Evolutionary conservation across 1,284 basidiomycete species (phyloP).

Genomic region (Earliella scabrosa): DNA sequence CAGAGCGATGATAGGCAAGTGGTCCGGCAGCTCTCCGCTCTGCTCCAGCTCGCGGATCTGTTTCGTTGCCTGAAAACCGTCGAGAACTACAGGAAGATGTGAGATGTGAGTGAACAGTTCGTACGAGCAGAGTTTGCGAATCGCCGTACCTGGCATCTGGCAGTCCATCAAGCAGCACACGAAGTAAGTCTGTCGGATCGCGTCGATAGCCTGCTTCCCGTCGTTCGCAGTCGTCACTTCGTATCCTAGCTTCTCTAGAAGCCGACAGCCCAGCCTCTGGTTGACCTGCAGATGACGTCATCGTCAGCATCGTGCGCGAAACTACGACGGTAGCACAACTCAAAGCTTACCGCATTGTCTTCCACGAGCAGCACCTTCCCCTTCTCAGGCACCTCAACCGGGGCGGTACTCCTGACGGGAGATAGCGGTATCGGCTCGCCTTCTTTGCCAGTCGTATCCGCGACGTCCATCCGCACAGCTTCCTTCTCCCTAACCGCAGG

Average conservation of each 20-base stretch:
- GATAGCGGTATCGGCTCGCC: background rate
- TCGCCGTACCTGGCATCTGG: slow-evolving; percentile 34
- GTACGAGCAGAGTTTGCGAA: background rate
- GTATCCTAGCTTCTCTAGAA: slow-evolving; percentile 35
- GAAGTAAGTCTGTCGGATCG: slow-evolving; percentile 21
- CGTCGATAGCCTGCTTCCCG: slow-evolving; percentile 33
- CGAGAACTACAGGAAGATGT: slow-evolving; percentile 23
- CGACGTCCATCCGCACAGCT: background rate
- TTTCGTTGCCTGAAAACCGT: slow-evolving; percentile 33
- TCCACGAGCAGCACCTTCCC: slow-evolving; percentile 32
- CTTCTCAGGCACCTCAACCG: background rate
- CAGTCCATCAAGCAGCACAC: slow-evolving; percentile 37
- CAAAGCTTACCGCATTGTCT: slow-evolving; percentile 33
- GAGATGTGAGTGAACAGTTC: background rate
- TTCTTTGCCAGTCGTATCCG: background rate
- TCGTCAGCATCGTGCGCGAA: background rate
- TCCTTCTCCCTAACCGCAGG: slow-evolving; percentile 12
- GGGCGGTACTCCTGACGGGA: background rate
- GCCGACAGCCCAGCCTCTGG: slow-evolving; percentile 32
- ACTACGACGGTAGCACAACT: too few species aligned
- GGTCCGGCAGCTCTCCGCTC: slow-evolving; percentile 29
- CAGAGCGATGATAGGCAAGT: slow-evolving; percentile 34
- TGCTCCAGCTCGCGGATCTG: slow-evolving; percentile 32
- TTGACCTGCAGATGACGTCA: slow-evolving; percentile 26
- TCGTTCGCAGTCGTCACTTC: slow-evolving; percentile 33